Conservation (phyloP, 371 early-diverging fungal species). For the Mortierella sp. region DNA sequence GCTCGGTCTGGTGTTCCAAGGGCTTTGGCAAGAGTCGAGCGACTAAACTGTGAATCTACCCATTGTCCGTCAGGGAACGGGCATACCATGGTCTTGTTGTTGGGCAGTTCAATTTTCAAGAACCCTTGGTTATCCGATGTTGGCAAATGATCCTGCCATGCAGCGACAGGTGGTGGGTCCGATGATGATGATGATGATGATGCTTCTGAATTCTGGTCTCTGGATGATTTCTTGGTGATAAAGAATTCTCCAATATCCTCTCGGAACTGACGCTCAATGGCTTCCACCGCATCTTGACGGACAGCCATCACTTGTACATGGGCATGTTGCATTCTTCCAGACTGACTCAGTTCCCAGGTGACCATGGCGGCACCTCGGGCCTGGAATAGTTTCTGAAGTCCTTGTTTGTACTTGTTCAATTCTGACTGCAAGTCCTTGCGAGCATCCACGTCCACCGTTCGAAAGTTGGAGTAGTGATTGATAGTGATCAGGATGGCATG, state of each 20-base stretch:
- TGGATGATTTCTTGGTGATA: slow-evolving; percentile 45
- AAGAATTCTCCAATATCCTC: slow-evolving; percentile 47
- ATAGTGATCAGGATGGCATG: slow-evolving; percentile 82
- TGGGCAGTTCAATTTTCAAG: slow-evolving; percentile 74
- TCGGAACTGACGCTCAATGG: slow-evolving; percentile 47
- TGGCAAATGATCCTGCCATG: slow-evolving; percentile 55
- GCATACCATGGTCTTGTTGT: slow-evolving; percentile 60
- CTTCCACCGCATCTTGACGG: slow-evolving; percentile 51
- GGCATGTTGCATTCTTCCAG: slow-evolving; percentile 67
- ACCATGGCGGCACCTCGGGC: slow-evolving; percentile 67
- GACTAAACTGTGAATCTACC: slow-evolving; percentile 79
- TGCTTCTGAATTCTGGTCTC: slow-evolving; percentile 37
- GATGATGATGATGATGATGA: neutral
- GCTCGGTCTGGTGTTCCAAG: slow-evolving; percentile 71
- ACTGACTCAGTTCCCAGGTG: slow-evolving; percentile 75
- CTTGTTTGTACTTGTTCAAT: slow-evolving; percentile 67
- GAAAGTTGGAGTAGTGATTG: slow-evolving; percentile 70
- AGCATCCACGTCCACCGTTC: slow-evolving; percentile 57
- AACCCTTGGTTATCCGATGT: slow-evolving; percentile 59
- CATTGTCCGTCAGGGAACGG: slow-evolving; percentile 56
- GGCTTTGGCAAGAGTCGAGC: slow-evolving; percentile 69
- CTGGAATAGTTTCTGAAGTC: slow-evolving; percentile 59
- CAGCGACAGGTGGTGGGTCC: slow-evolving; percentile 5
- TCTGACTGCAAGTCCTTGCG: slow-evolving; percentile 61
- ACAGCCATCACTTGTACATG: slow-evolving; percentile 75